Base-by-base conservation (phyloP, 371 early-diverging fungal genomes). In the Amoeboaphelidium occidentale region DNA sequence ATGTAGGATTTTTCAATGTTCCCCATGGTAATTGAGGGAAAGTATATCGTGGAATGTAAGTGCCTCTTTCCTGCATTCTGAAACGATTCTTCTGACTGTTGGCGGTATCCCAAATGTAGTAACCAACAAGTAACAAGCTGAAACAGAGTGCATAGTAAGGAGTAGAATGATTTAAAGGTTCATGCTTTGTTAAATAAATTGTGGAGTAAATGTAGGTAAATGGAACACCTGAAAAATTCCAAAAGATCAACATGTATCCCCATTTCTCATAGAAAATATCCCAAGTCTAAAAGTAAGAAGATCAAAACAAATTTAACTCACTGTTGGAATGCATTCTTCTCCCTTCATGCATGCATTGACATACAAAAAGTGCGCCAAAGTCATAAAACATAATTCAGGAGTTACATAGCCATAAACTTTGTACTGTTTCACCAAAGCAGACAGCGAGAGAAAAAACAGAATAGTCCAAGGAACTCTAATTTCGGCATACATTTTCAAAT, bases 71-170 rank as follows among this genome's bases (percentile, higher is more conserved):
- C 55, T 84, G 66, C 25, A 73, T 77, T 47, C 82, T 64, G 67
- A 91, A 91, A 6, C 58, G 67, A 52, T 90, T 72, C 63, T 92
- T 94, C 64, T 92, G 73, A 44, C 65, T 67, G 62, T 89, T 92
- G 56, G 87, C 74, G 25, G 74, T 62, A 46, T 91, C 75, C 70
- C 88, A 92, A 25, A 90, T 79, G 48, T 69, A 71, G 56, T 78
- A 80, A 2, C 90, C 88, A 13, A 64, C 42, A 17, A 69, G 49
- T 23, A 78, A 70, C 21, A 84, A 51, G 0, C 56, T 63, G 13
- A 77, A 0, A 74, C 46, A 28, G 62, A 54, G 3, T 52, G 23
- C 23, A 55, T 28, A 14, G 64, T 62, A 21, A 83, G 63, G 46
- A 69, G 56, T 53, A 25, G 59, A 13, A 63, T 45, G 0, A 86